Percentiles rank a stretch among this genome's conserved stretches.
Conservation (phyloP, 2,329 filamentous ascomycete genomes). For the Paecilomyces niveus region DNA sequence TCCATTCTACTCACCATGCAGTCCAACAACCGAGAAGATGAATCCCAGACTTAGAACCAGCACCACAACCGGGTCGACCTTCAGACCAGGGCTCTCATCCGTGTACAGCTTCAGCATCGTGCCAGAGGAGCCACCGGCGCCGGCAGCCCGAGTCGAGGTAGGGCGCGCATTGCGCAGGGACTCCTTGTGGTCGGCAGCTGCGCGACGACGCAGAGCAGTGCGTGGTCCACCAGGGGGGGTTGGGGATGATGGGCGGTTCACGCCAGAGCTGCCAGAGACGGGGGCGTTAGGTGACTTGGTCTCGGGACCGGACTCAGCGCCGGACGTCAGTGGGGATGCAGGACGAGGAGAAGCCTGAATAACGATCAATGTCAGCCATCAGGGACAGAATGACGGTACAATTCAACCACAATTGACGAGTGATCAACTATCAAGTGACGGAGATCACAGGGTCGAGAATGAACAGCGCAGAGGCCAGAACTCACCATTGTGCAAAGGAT, state of each 20-base stretch:
- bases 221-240: conserved; percentile 88
- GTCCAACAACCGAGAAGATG: conserved; percentile 95
- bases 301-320: conserved; percentile 39
- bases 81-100: conserved; percentile 92
- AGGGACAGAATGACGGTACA: not conserved
- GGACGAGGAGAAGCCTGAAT: conserved; percentile 33
- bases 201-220: conserved; percentile 89
- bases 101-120: conserved; percentile 99
- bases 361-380: not conserved
- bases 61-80: conserved; percentile 96
- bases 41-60: conserved; percentile 94
- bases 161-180: conserved; percentile 91
- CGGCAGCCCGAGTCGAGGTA: conserved; percentile 84
- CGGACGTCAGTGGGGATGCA: conserved; percentile 38
- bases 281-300: conserved; percentile 29
- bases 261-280: conserved; percentile 55
- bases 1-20: conserved; percentile 68
- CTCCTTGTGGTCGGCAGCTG: conserved; percentile 94
- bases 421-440: not conserved
- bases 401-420: not conserved
- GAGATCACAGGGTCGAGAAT: not conserved
- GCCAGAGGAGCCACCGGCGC: conserved; percentile 90
- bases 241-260: conserved; percentile 75
- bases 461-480: not conserved
- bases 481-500: conserved; percentile 1